Evolutionary conservation across 768 basidiomycete genomes (phyloP).

Genomic region (Bullera alba): DNA sequence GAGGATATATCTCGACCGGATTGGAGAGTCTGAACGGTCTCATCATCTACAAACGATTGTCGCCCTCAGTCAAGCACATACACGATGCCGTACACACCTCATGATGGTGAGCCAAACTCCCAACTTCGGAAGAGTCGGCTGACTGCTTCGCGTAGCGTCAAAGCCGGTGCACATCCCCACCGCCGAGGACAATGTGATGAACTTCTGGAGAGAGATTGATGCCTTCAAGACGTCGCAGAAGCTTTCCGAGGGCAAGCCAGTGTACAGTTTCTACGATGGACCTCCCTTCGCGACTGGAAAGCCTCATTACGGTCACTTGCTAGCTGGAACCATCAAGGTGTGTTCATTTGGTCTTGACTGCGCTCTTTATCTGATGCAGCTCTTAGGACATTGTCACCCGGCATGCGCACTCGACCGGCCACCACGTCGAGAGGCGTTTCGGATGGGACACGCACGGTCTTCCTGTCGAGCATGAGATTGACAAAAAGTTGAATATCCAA

Average conservation of each 20-base stretch:
- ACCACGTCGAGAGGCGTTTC: constrained; percentile 86
- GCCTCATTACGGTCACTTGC: constrained; percentile 90
- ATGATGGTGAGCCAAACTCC: background rate
- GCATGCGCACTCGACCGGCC: constrained; percentile 86
- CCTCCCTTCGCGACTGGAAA: constrained; percentile 95
- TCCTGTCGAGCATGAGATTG: constrained; percentile 98
- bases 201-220: constrained; percentile 93
- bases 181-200: constrained; percentile 64
- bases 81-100: background rate
- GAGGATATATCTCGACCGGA: too few relatives aligned
- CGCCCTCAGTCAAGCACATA: background rate
- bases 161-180: constrained; percentile 39
- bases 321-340: constrained; percentile 54
- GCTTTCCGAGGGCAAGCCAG: constrained; percentile 80
- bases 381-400: constrained; percentile 92
- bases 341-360: constrained; percentile 3
- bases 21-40: too few relatives aligned
- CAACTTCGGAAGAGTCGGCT: background rate
- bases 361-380: constrained; percentile 1
- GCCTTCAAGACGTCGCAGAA: constrained; percentile 92
- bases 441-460: constrained; percentile 99
- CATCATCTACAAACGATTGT: too few relatives aligned
- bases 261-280: constrained; percentile 93
- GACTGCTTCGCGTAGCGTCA: constrained; percentile 15
- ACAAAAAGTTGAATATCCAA: constrained; percentile 88